A percentile compares a stretch with the other conserved stretches of the same genome.
Conservation (phyloP, 192 early-diverging fungal species). For the Allomyces macrogynus region DNA sequence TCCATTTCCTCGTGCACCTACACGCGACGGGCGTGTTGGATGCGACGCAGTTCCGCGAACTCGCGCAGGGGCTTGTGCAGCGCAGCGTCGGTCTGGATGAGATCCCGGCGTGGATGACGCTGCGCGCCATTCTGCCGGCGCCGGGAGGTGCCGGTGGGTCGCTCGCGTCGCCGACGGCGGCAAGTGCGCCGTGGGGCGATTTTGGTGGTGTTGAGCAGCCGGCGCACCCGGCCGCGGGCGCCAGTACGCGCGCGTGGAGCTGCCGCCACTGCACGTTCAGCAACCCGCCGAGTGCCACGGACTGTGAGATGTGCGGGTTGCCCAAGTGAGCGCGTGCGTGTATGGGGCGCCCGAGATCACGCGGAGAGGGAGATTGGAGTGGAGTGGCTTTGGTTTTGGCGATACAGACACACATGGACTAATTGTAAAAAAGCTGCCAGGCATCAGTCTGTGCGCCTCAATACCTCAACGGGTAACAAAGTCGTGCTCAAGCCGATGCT, state of each 20-base stretch:
- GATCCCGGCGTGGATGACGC: slow-evolving; percentile 45
- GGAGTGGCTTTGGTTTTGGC: too few species aligned
- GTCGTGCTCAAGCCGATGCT: too few species aligned
- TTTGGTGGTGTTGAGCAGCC: slow-evolving; percentile 6
- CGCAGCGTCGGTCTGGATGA: slow-evolving; percentile 15
- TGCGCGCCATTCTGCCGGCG: slow-evolving; percentile 36
- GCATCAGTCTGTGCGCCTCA: too few species aligned
- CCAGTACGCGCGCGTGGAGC: slow-evolving; percentile 19
- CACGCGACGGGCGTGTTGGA: slow-evolving; percentile 42
- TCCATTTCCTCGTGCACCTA: slow-evolving; percentile 64
- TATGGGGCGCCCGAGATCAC: too few species aligned
- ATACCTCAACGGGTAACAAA: too few species aligned
- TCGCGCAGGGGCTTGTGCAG: slow-evolving; percentile 14
- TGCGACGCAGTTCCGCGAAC: slow-evolving; percentile 28
- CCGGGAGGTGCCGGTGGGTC: slow-evolving; percentile 11
- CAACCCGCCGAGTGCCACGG: slow-evolving; percentile 33
- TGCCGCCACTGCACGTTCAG: slow-evolving; percentile 65
- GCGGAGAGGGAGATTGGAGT: too few species aligned
- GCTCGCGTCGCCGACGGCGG: slow-evolving; percentile 5
- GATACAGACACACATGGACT: too few species aligned
- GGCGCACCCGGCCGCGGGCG: slow-evolving; percentile 5
- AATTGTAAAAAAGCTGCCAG: too few species aligned
- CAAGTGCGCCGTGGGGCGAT: slow-evolving; percentile 1
- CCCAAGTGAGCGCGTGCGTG: slow-evolving; percentile 11
- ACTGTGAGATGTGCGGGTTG: slow-evolving; percentile 68